These are phyloP conservation scores for Penicillium macrosclerotiorum DNA, from an alignment of 495 filamentous ascomycete species.

Conservation along the genomic window DNA sequence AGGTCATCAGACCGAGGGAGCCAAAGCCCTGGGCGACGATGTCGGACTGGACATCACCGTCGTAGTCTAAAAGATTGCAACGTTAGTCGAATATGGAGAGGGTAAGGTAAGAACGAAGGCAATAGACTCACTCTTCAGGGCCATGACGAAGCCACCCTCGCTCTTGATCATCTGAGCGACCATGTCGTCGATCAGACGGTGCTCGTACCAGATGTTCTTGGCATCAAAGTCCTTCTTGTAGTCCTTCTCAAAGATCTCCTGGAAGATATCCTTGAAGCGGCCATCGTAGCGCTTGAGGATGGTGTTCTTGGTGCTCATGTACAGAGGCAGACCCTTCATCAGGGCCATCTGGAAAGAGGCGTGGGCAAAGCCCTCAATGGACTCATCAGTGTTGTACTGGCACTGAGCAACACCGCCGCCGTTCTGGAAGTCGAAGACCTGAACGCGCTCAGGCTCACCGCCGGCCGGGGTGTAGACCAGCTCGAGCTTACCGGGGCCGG, in stretches of 20 bases:
- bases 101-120: no score
- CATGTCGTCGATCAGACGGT: constrained; percentile 99
- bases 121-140: constrained; percentile 86
- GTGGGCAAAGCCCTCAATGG: constrained; percentile 90
- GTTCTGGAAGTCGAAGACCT: constrained; percentile 82
- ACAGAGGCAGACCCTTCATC: constrained; percentile 80
- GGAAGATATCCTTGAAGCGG: constrained; percentile 98
- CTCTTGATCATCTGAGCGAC: constrained; percentile 99
- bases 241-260: constrained; percentile 85
- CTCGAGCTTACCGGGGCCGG: constrained; percentile 79
- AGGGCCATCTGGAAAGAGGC: constrained; percentile 93
- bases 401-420: constrained; percentile 87
- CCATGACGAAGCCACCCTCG: constrained; percentile 92
- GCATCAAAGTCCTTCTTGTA: constrained; percentile 89
- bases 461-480: constrained; percentile 88
- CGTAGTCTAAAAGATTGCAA: constrained; percentile 77
- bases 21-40: constrained; percentile 98
- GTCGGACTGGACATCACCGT: constrained; percentile 98
- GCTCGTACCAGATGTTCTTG: constrained; percentile 97
- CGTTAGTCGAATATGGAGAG: constrained; percentile 5
- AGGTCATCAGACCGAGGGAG: constrained; percentile 97
- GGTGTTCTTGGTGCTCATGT: constrained; percentile 99
- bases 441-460: constrained; percentile 78
- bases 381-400: constrained; percentile 97
- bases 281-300: constrained; percentile 99